phyloP scores from a whole-genome alignment of 768 basidiomycete species.

The Lactarius indigo region DNA sequence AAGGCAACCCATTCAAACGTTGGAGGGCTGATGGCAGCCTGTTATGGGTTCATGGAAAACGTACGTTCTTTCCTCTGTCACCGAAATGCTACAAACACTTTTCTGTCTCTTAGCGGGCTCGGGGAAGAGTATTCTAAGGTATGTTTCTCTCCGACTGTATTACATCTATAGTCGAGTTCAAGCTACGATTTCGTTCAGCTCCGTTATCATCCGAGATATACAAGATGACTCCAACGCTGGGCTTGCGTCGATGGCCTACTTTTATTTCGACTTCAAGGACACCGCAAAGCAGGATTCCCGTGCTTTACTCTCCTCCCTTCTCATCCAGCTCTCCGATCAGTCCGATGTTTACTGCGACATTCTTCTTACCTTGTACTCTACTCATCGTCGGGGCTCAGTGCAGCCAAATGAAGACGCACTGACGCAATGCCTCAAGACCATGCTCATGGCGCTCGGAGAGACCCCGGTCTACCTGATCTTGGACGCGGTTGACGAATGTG shows the following conservation, averaged over 20 bases:
- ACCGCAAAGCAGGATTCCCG: not conserved
- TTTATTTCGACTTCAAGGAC: not conserved
- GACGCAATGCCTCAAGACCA: slow-evolving; percentile 1
- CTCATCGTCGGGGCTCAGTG: too few species aligned
- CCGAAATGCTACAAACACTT: not conserved
- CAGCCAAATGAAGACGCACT: not conserved
- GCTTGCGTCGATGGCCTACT: not conserved
- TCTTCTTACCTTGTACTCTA: too few species aligned
- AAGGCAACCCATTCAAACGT: too few species aligned
- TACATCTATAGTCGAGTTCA: not conserved
- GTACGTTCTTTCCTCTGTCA: not conserved
- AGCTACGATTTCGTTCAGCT: not conserved
- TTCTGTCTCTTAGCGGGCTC: slow-evolving; percentile 4
- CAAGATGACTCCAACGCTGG: not conserved
- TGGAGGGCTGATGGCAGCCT: not conserved
- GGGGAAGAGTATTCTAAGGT: slow-evolving; percentile 9
- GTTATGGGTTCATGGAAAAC: slow-evolving; percentile 1
- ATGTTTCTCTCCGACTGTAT: not conserved
- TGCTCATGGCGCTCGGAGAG: not conserved
- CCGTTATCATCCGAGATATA: slow-evolving; percentile 1
- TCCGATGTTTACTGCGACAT: too few species aligned
- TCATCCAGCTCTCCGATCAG: too few species aligned
- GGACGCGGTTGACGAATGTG: slow-evolving; percentile 3
- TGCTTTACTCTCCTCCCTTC: not conserved
- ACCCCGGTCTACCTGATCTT: not conserved